Evolutionary conservation across 192 early-diverging fungal species (phyloP), one percentile per base, ranked within the genome.

Genomic region (Phycomyces blakesleeanus): DNA sequence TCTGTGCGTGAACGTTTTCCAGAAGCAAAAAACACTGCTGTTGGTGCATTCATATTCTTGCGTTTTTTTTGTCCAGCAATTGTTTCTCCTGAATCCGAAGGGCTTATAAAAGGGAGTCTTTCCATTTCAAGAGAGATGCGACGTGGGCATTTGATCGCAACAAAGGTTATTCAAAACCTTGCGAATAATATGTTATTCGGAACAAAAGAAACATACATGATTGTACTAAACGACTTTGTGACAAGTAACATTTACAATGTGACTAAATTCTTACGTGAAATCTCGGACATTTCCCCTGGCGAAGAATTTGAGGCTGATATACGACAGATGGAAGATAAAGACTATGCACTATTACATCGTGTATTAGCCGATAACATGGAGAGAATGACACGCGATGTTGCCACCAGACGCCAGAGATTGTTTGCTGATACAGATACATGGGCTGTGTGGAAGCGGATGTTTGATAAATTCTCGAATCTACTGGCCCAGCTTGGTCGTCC

Each of bases 111-210:
- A 54, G 59, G 65, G 0, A 67, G 77, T 14, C 77, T 83, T 29
- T 81, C 87, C 26, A 76, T 81, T 29, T 72, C 77, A 50, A 83
- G 87, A 41, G 89, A 93, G 34, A 77, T 96, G 47, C 83, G 90
- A 20, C 87, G 96, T 59, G 94, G 96, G 41, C 75, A 95, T 49
- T 72, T 98, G 44, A 76, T 97, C 34, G 89, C 89, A 42, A 96
- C 94, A 20, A 98, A 98, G 71, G 91, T 97, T 14, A 95, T 98
- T 55, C 95, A 97, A 59, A 97, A 97, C 66, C 67, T 98, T 51
- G 94, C 95, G 24, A 98, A 98, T 69, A 91, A 96, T 66, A 90
- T 97, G 15, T 77, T 92, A 38, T 98, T 98, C 76, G 94, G 94
- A 55, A 82, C 83, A 60, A 98, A 98, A 75, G 96, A 98, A 80